These are phyloP conservation scores for Aspergillus quadrilineatus DNA, from an alignment of 2,329 filamentous ascomycete species.

Conservation along the genomic window DNA sequence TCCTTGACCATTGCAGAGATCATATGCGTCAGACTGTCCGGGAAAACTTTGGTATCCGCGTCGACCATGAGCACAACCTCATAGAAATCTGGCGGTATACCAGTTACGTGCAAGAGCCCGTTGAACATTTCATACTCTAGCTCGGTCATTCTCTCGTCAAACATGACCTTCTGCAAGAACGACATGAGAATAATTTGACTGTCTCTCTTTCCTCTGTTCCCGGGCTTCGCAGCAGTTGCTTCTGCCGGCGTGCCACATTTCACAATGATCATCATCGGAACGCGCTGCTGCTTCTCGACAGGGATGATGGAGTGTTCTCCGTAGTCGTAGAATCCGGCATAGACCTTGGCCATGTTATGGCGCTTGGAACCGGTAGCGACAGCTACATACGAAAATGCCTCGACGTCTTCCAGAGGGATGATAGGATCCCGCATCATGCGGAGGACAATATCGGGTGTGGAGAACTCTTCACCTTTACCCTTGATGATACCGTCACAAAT, in stretches of 20 bases:
- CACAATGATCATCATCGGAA: slow-evolving; percentile 95
- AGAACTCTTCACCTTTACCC: slow-evolving; percentile 80
- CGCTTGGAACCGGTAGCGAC: slow-evolving; percentile 94
- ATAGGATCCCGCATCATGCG: slow-evolving; percentile 94
- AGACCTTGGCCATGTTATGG: slow-evolving; percentile 99
- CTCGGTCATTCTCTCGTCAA: slow-evolving; percentile 99
- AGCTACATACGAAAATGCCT: slow-evolving; percentile 92
- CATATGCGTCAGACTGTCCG: slow-evolving; percentile 98
- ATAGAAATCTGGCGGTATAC: slow-evolving; percentile 97
- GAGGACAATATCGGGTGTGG: slow-evolving; percentile 86
- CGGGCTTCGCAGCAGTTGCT: slow-evolving; percentile 76
- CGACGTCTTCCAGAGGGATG: slow-evolving; percentile 74
- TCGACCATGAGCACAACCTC: slow-evolving; percentile 99
- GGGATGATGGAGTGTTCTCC: slow-evolving; percentile 77
- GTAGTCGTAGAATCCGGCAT: slow-evolving; percentile 97
- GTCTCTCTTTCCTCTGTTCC: slow-evolving; percentile 97
- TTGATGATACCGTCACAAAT: slow-evolving; percentile 98
- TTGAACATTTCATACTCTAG: slow-evolving; percentile 99
- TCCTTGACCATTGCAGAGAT: slow-evolving; percentile 98
- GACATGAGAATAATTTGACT: slow-evolving; percentile 99
- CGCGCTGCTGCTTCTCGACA: slow-evolving; percentile 84
- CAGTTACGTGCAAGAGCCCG: slow-evolving; percentile 96
- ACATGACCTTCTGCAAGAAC: slow-evolving; percentile 99
- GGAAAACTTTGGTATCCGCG: slow-evolving; percentile 98
- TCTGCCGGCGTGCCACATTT: slow-evolving; percentile 95